A percentile compares a stretch with the other conserved stretches of the same genome.
These are phyloP conservation scores for Xylaria sp. DNA, from an alignment of 495 filamentous ascomycete species.

Conservation along the genomic window DNA sequence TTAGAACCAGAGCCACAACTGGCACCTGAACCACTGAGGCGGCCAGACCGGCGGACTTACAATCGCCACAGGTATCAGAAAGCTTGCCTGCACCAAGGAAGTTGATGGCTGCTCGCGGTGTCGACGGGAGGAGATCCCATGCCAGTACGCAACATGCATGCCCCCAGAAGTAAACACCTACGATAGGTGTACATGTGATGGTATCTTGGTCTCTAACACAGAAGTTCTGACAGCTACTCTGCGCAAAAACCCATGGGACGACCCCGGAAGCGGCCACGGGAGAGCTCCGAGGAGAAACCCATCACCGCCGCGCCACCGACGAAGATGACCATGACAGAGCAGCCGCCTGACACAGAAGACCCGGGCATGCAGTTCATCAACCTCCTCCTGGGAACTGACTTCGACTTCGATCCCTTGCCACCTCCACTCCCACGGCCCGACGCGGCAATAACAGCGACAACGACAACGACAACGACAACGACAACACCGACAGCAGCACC, in stretches of 20 bases:
- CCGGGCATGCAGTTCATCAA: constrained; percentile 35
- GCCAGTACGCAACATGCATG: constrained; percentile 41
- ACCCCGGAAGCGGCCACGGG: constrained; percentile 61
- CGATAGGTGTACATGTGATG: no score
- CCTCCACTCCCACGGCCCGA: no score
- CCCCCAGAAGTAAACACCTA: not conserved
- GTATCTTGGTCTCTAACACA: constrained; percentile 3
- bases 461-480: not conserved
- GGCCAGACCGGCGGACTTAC: constrained; percentile 30
- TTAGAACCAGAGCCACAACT: constrained; percentile 21
- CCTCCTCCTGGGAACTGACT: constrained; percentile 22
- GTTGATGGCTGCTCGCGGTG: constrained; percentile 63
- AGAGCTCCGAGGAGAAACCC: constrained; percentile 39
- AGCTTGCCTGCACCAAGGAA: constrained; percentile 68
- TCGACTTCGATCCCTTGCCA: constrained; percentile 27
- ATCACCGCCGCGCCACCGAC: constrained; percentile 19
- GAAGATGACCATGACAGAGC: constrained; percentile 40
- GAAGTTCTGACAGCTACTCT: constrained; percentile 51
- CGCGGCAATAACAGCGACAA: not conserved
- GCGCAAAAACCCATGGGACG: constrained; percentile 68
- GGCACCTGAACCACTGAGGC: not conserved
- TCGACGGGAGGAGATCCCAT: constrained; percentile 58
- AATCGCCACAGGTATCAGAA: constrained; percentile 57
- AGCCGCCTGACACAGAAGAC: constrained; percentile 32
- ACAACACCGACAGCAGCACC: not conserved